phyloP scores from a whole-genome alignment of 768 basidiomycete genomes.

The Nidularia sp. region DNA sequence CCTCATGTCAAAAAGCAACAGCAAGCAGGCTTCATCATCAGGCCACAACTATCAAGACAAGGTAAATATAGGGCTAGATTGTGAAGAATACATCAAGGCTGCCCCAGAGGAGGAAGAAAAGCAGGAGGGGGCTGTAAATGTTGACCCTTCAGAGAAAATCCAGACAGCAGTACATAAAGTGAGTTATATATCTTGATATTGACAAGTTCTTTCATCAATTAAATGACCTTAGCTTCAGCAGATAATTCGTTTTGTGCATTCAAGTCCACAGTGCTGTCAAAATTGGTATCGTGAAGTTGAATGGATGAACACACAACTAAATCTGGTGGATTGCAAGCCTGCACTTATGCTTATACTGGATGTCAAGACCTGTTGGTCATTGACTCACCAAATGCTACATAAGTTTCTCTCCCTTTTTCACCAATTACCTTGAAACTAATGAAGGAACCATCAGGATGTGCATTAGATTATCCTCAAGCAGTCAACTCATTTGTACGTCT shows the following conservation, averaged over 20 bases:
- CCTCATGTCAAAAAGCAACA: background rate
- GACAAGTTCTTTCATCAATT: background rate
- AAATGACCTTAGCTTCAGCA: background rate
- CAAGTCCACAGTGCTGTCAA: background rate
- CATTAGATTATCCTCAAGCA: background rate
- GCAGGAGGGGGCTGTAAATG: background rate
- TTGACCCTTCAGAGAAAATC: background rate
- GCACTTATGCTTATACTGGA: background rate
- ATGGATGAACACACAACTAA: background rate
- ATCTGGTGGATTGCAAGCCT: background rate
- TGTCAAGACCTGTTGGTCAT: background rate
- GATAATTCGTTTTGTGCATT: background rate
- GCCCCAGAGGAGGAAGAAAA: background rate
- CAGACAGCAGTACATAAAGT: background rate
- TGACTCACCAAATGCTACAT: background rate
- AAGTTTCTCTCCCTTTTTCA: background rate
- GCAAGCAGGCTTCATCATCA: background rate
- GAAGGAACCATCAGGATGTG: background rate
- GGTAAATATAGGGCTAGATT: background rate
- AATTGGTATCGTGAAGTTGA: background rate
- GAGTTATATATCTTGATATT: background rate
- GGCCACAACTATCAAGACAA: background rate
- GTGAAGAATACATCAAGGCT: background rate
- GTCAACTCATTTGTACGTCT: background rate
- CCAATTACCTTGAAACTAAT: background rate